Percentiles rank a stretch among this genome's conserved stretches.
phyloP scores from a whole-genome alignment of 2,329 filamentous ascomycete species.

The Colletotrichum trifolii region DNA sequence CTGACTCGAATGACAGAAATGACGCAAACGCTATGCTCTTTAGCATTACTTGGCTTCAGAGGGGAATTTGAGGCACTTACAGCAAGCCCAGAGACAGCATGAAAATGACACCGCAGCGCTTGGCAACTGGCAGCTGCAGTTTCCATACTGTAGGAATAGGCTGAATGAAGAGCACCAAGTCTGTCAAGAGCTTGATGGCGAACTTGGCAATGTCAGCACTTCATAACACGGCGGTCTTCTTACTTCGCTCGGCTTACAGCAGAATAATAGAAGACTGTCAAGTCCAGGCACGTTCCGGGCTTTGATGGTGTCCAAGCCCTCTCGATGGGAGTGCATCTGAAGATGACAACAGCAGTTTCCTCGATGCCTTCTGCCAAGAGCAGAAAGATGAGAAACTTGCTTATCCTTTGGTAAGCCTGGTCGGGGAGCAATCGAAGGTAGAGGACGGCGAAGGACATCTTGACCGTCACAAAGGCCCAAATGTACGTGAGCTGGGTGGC shows the following conservation, averaged over 20 bases:
- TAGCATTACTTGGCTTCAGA: background rate
- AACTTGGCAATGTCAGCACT: constrained; percentile 36
- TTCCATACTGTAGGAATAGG: constrained; percentile 51
- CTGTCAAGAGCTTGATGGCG: constrained; percentile 49
- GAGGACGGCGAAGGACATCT: constrained; percentile 36
- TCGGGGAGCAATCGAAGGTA: constrained; percentile 36
- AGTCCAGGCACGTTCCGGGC: constrained; percentile 40
- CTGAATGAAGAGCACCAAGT: constrained; percentile 49
- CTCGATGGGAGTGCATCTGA: constrained; percentile 36
- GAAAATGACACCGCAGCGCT: constrained; percentile 42
- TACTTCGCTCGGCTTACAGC: constrained; percentile 10
- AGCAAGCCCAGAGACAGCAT: constrained; percentile 45
- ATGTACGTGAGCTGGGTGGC: constrained; percentile 36
- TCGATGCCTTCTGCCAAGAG: constrained; percentile 34
- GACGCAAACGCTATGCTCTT: constrained; percentile 38
- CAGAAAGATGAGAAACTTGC: constrained; percentile 33
- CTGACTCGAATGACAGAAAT: constrained; percentile 44
- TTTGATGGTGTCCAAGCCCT: constrained; percentile 35
- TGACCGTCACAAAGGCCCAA: constrained; percentile 37
- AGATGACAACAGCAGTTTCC: constrained; percentile 35
- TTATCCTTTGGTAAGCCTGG: constrained; percentile 29
- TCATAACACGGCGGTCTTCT: no score
- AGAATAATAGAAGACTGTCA: constrained; percentile 41
- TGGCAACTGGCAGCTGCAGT: constrained; percentile 46
- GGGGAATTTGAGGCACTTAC: constrained; percentile 22